phyloP scores from a whole-genome alignment of 1,284 basidiomycete species.

The Kwoniella shivajii region DNA sequence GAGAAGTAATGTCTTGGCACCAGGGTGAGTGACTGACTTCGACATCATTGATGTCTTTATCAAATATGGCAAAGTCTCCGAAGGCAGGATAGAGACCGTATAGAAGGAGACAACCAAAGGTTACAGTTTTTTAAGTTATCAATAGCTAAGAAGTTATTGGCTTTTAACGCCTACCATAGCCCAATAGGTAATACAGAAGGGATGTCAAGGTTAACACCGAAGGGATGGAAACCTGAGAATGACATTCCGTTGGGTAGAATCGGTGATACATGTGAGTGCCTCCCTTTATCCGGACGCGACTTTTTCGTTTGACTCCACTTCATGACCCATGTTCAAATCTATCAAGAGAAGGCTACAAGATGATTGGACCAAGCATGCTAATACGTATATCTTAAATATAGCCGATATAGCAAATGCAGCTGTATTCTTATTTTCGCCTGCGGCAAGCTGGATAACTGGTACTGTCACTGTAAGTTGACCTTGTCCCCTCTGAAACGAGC shows the following conservation, averaged over 20 bases:
- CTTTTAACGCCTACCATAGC: conserved; percentile 35
- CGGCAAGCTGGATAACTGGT: conserved; percentile 79
- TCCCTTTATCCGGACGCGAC: no score
- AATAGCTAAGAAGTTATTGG: no score
- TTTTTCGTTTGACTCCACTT: background rate
- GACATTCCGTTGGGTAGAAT: conserved; percentile 65
- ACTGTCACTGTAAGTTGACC: conserved; percentile 54
- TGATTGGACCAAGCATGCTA: no score
- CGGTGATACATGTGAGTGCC: conserved; percentile 60
- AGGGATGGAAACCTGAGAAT: conserved; percentile 46
- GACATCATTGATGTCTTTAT: background rate
- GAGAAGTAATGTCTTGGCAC: conserved; percentile 87
- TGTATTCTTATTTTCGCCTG: conserved; percentile 86
- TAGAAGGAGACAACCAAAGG: no score
- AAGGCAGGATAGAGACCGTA: no score
- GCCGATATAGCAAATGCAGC: conserved; percentile 78
- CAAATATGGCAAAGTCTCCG: no score
- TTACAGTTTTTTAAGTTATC: no score
- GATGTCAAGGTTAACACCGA: conserved; percentile 67
- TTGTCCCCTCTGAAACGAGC: background rate
- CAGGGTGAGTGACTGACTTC: conserved; percentile 57
- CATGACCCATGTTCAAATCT: no score
- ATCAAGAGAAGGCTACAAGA: no score
- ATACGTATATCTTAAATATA: conserved; percentile 2
- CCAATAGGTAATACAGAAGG: conserved; percentile 86